These are phyloP conservation scores for Crotalaria pallida DNA, from an alignment of 306 rosid species.

Conservation along the genomic window DNA sequence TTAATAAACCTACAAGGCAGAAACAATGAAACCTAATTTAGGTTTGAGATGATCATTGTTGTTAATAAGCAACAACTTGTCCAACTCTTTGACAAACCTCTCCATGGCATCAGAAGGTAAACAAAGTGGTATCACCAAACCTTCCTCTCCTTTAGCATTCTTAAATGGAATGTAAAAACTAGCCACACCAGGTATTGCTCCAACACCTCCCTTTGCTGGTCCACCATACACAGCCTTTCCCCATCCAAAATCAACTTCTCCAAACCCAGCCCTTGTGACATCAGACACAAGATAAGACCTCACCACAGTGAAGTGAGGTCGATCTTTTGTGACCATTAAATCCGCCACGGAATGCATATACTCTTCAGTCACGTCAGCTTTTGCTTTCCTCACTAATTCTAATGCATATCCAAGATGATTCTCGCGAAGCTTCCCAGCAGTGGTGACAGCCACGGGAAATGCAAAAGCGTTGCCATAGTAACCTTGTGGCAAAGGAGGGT, in stretches of 20 bases:
- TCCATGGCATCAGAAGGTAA: slow-evolving; percentile 47
- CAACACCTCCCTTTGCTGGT: slow-evolving; percentile 39
- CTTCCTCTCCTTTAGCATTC: slow-evolving; percentile 35
- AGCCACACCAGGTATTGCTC: slow-evolving; percentile 43
- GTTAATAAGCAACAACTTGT: not conserved
- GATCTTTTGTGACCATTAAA: slow-evolving; percentile 34
- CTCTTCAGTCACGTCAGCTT: slow-evolving; percentile 40
- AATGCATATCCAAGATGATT: slow-evolving; percentile 44
- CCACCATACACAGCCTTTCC: slow-evolving; percentile 52
- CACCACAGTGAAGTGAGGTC: slow-evolving; percentile 44
- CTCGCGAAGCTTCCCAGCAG: slow-evolving; percentile 30
- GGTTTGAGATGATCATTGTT: not conserved
- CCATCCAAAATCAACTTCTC: slow-evolving; percentile 59
- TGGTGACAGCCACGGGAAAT: slow-evolving; percentile 37
- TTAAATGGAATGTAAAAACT: slow-evolving; percentile 35
- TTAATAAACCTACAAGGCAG: not conserved
- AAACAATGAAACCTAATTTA: not conserved
- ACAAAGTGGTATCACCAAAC: slow-evolving; percentile 45
- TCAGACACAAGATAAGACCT: slow-evolving; percentile 46
- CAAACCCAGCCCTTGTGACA: slow-evolving; percentile 42
- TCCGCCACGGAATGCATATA: slow-evolving; percentile 55
- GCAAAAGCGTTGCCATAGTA: slow-evolving; percentile 60
- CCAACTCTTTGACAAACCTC: slow-evolving; percentile 31
- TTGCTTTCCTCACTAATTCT: slow-evolving; percentile 47
- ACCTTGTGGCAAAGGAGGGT: slow-evolving; percentile 46